A percentile compares a stretch with the other conserved stretches of the same genome.
Conservation (phyloP, 177 flowering plant genomes). For the Vitis hybrid region DNA sequence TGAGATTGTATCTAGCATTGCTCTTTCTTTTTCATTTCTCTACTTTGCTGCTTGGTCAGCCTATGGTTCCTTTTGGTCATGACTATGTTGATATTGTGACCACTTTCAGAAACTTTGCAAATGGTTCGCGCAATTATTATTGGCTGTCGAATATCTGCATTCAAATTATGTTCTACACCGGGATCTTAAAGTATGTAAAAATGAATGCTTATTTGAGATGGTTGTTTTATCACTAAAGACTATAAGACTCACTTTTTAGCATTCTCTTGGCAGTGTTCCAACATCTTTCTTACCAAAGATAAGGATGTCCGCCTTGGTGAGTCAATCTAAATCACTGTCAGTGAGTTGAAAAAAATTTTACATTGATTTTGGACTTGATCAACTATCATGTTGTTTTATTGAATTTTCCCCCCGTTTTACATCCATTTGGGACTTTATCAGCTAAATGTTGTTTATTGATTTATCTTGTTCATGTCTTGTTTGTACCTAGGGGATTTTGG, state of each 20-base stretch:
- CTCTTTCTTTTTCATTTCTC: neutral
- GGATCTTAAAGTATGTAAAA: conserved; percentile 72
- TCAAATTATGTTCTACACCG: conserved; percentile 92
- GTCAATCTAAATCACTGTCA: conserved; percentile 16
- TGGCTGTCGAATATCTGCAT: conserved; percentile 96
- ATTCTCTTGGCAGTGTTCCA: conserved; percentile 74
- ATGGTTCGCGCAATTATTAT: conserved; percentile 89
- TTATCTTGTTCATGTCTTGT: neutral
- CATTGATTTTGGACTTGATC: neutral
- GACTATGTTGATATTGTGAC: conserved; percentile 4
- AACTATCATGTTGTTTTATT: neutral
- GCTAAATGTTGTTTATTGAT: neutral
- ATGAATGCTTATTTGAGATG: neutral
- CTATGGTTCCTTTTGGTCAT: neutral
- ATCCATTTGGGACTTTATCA: no score
- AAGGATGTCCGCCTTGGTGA: conserved; percentile 94
- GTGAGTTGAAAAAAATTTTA: neutral
- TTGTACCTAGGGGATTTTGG: conserved; percentile 89
- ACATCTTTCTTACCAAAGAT: conserved; percentile 95
- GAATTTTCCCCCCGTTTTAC: neutral
- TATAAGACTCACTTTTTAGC: conserved; percentile 17
- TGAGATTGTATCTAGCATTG: no score
- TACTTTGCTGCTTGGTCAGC: neutral
- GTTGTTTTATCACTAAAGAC: neutral
- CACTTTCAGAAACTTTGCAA: conserved; percentile 83